A percentile compares a stretch with the other conserved stretches of the same genome.
These are phyloP conservation scores for Aspergillus coremiiformis DNA, from an alignment of 495 filamentous ascomycete genomes.

Conservation along the genomic window DNA sequence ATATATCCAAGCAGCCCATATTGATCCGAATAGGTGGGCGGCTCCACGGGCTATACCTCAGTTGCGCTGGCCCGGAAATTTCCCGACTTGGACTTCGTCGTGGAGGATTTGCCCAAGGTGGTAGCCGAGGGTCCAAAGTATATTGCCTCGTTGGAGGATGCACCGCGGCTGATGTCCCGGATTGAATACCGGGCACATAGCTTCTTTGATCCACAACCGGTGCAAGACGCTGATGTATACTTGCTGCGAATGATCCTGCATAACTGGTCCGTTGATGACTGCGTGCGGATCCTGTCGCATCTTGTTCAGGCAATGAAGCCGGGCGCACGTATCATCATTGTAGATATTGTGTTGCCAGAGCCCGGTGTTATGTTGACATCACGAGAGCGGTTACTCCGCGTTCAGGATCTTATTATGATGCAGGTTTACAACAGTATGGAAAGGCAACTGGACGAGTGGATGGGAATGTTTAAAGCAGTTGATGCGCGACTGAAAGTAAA, in stretches of 20 bases:
- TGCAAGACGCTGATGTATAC: conserved; percentile 46
- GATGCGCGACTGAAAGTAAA: conserved; percentile 15
- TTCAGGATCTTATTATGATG: conserved; percentile 33
- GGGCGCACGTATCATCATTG: conserved; percentile 23
- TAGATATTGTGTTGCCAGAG: conserved; percentile 33
- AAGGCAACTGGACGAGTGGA: conserved; percentile 34
- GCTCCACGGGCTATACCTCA: conserved; percentile 19
- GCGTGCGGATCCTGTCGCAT: conserved; percentile 33
- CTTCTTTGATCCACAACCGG: conserved; percentile 42
- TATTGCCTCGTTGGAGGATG: conserved; percentile 13
- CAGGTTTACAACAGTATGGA: conserved; percentile 33
- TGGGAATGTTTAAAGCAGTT: conserved; percentile 1
- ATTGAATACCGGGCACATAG: conserved; percentile 41
- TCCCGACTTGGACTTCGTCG: conserved; percentile 21
- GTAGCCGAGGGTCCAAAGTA: background rate
- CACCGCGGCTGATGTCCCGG: conserved; percentile 23
- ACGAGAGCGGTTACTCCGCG: conserved; percentile 25
- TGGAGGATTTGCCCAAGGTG: conserved; percentile 18
- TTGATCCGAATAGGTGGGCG: conserved; percentile 20
- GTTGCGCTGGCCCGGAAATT: conserved; percentile 25
- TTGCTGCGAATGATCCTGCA: conserved; percentile 49
- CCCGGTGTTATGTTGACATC: conserved; percentile 22
- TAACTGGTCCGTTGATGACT: conserved; percentile 42
- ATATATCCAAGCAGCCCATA: background rate
- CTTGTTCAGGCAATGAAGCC: conserved; percentile 34